phyloP scores from a whole-genome alignment of 2,329 filamentous ascomycete species.

The Penicillium occitanis region DNA sequence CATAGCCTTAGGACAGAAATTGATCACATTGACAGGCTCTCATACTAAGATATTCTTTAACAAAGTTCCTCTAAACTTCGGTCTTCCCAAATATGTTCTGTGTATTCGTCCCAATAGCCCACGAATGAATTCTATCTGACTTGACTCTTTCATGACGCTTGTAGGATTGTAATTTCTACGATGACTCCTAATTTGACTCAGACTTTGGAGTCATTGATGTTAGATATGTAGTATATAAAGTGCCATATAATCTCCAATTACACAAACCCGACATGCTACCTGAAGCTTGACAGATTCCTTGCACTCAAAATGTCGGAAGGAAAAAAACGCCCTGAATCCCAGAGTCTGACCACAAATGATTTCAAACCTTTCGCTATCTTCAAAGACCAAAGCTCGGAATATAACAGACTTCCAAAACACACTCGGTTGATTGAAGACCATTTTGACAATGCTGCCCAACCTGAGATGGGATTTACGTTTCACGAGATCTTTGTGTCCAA shows the following conservation, averaged over 20 bases:
- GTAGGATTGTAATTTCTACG: not conserved
- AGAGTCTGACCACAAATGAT: not conserved
- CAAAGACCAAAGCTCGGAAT: not conserved
- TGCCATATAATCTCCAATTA: not conserved
- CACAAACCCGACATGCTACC: not conserved
- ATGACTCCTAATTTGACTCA: not conserved
- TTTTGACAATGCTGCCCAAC: not conserved
- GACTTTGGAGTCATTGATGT: not conserved
- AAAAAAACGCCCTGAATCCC: not conserved
- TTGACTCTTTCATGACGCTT: not conserved
- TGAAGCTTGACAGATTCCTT: not conserved
- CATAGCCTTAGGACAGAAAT: not conserved
- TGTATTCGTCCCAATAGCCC: not conserved
- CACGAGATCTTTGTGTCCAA: not conserved
- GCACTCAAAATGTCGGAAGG: not conserved
- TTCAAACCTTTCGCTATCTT: not conserved
- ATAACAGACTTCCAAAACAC: not conserved
- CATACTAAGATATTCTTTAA: not conserved
- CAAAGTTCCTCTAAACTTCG: not conserved
- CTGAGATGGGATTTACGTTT: not conserved
- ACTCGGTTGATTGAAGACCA: not conserved
- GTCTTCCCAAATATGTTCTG: not conserved
- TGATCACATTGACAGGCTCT: not conserved
- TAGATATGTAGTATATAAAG: not conserved
- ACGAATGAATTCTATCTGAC: not conserved